Percentiles rank a stretch among this genome's conserved stretches.
Conservation (phyloP, 1,139 yeast species). For the Magnusiomyces tetraspermus region DNA sequence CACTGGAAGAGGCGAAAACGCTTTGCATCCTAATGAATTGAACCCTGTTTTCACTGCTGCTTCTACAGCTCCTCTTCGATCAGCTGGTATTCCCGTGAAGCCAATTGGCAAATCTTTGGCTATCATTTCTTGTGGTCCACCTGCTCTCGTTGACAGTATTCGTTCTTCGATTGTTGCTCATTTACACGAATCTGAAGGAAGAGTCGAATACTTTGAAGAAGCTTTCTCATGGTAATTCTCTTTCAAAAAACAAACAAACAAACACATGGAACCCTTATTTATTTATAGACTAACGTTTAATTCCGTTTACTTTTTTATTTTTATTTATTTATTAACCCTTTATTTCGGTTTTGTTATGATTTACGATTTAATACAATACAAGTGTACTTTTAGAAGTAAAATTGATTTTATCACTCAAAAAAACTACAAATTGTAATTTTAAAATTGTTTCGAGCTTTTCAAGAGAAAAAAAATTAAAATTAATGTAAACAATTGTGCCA, state of each 20-base stretch:
- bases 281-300: too few species aligned
- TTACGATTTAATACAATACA: too few species aligned
- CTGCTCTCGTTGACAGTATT: slow-evolving; percentile 22
- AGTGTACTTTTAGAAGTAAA: too few species aligned
- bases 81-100: background rate
- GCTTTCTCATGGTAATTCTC: slow-evolving; percentile 29
- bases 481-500: too few species aligned
- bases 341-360: too few species aligned
- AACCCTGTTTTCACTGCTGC: background rate
- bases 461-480: too few species aligned
- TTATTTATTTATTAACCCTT: too few species aligned
- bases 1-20: background rate
- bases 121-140: slow-evolving; percentile 26
- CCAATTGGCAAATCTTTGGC: slow-evolving; percentile 14
- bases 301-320: too few species aligned
- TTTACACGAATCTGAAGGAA: slow-evolving; percentile 20
- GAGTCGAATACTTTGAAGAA: slow-evolving; percentile 33
- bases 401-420: too few species aligned
- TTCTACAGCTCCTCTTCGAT: background rate
- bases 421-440: too few species aligned
- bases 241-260: background rate
- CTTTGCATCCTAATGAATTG: background rate
- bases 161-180: slow-evolving; percentile 24
- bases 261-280: too few species aligned
- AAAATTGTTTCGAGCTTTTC: too few species aligned